Percentiles rank a stretch among this genome's conserved stretches.
Evolutionary conservation across 257 asterid species (phyloP).

Genomic region (Nicotiana attenuata): DNA sequence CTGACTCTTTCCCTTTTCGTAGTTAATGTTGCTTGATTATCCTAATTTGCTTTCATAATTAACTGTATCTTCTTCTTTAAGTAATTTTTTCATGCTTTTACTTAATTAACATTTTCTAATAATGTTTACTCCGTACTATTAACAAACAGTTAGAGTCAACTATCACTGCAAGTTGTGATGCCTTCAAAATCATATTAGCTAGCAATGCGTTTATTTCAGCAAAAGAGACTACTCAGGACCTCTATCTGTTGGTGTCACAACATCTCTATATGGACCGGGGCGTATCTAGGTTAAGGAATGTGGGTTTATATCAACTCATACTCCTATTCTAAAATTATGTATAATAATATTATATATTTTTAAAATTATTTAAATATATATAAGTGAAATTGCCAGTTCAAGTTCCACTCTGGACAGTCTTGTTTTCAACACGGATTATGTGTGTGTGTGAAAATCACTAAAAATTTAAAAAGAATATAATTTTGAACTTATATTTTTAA

Average conservation of each 20-base stretch:
- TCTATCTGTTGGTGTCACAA: not conserved
- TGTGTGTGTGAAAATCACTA: too few species aligned
- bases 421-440: too few species aligned
- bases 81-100: not conserved
- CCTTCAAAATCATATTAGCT: not conserved
- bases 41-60: not conserved
- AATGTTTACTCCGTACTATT: not conserved
- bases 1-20: not conserved
- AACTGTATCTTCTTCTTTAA: not conserved
- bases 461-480: too few species aligned
- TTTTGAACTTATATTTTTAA: too few species aligned
- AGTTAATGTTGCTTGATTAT: not conserved
- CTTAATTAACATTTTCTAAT: not conserved
- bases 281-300: too few species aligned
- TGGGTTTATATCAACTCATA: too few species aligned
- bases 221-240: not conserved
- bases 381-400: too few species aligned
- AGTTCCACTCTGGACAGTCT: too few species aligned
- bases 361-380: too few species aligned
- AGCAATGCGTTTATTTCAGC: not conserved
- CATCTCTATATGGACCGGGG: not conserved
- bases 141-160: not conserved
- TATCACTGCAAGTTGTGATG: not conserved
- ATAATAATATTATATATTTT: too few species aligned
- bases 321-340: too few species aligned